phyloP scores from a whole-genome alignment of 148 eudicot species.

The Cornus kousa region DNA sequence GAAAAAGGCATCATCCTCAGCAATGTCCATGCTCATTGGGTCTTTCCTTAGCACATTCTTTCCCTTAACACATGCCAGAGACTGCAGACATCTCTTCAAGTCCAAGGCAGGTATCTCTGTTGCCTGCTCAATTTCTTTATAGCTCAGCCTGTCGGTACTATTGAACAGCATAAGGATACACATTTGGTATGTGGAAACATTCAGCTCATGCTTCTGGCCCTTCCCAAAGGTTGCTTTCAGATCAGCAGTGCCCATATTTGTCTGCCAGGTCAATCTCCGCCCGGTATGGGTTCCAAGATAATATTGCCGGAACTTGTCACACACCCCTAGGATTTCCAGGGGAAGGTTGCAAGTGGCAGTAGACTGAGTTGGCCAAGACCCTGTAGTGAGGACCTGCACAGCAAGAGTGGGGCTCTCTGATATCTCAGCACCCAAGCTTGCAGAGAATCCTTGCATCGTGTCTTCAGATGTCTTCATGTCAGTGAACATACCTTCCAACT shows the following conservation, averaged over 20 bases:
- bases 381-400: constrained; percentile 68
- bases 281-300: constrained; percentile 76
- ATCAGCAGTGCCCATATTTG: constrained; percentile 70
- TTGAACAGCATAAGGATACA: constrained; percentile 74
- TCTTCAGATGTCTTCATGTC: constrained; percentile 77
- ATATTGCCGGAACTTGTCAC: constrained; percentile 61
- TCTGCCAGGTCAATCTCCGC: constrained; percentile 71
- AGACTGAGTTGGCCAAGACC: constrained; percentile 76
- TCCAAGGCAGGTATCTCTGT: constrained; percentile 59
- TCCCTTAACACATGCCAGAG: constrained; percentile 66
- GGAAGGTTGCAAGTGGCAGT: constrained; percentile 62
- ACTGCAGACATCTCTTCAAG: constrained; percentile 66
- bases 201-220: constrained; percentile 68
- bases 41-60: constrained; percentile 74
- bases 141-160: constrained; percentile 50
- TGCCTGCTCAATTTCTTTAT: constrained; percentile 67
- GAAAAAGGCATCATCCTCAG: constrained; percentile 50
- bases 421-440: constrained; percentile 44
- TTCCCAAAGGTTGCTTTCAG: constrained; percentile 63
- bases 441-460: constrained; percentile 63
- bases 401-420: constrained; percentile 52
- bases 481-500: constrained; percentile 71
- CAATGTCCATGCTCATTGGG: constrained; percentile 74
- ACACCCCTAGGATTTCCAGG: constrained; percentile 48
- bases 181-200: constrained; percentile 77